Evolutionary conservation across 2,329 filamentous ascomycete species (phyloP).

Genomic region (Phyllosticta capitalensis): DNA sequence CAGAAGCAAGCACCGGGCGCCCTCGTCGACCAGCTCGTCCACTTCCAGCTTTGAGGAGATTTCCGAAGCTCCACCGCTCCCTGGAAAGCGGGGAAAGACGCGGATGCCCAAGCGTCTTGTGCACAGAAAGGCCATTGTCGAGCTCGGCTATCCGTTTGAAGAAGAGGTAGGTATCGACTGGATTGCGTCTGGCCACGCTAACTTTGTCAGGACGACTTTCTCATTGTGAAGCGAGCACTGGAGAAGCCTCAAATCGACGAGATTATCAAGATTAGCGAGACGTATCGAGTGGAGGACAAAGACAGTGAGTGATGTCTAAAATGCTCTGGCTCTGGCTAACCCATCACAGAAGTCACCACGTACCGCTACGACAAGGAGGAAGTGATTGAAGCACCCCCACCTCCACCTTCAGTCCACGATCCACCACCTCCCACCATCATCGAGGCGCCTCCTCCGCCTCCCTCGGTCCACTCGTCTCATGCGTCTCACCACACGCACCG

Average conservation of each 20-base stretch:
- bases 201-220: conserved; percentile 58
- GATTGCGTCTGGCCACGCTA: conserved; percentile 16
- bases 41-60: conserved; percentile 31
- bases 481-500: conserved; percentile 6
- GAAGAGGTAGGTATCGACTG: conserved; percentile 57
- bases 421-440: conserved; percentile 1
- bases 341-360: conserved; percentile 11
- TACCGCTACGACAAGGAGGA: conserved; percentile 10
- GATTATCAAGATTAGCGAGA: conserved; percentile 71
- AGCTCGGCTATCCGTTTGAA: conserved; percentile 76
- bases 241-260: conserved; percentile 89
- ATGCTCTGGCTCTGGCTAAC: conserved; percentile 17
- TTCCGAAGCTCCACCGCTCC: conserved; percentile 22
- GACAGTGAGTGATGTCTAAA: conserved; percentile 23
- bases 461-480: conserved; percentile 1
- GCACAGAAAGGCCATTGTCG: conserved; percentile 68
- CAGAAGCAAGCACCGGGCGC: conserved; percentile 5
- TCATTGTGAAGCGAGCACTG: conserved; percentile 74
- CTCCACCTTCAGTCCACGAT: conserved; percentile 3
- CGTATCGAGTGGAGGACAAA: conserved; percentile 44
- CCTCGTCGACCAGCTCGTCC: conserved; percentile 9
- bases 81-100: conserved; percentile 67
- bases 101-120: conserved; percentile 75
- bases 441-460: conserved; percentile 13
- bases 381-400: conserved; percentile 9